Evolutionary conservation across 176 grass and related monocot species (phyloP), one percentile per base, ranked within the genome.

Genomic region (Lolium multiflorum): DNA sequence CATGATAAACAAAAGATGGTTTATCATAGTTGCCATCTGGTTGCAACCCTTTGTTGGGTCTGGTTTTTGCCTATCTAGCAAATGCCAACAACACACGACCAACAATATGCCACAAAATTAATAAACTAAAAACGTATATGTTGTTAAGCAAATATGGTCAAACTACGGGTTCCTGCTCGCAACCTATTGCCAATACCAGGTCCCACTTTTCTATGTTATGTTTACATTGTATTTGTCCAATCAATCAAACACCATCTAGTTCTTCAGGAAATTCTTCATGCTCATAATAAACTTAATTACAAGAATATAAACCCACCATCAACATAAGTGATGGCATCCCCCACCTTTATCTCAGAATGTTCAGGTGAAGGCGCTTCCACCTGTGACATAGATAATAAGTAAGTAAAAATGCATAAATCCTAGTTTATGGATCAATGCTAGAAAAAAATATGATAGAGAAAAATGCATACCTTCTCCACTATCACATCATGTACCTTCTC

Each of bases 401-500:
- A 24, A 64, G 4, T 24, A 28, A 66, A 63, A 50, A 72, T 46
- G 22, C 13, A 2, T 43, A 72, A 48, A 20, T 47, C 11, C 69
- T 39, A 72, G 3, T 65, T 65, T 5, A 14, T 2, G 25, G 25
- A 65, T 65, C 62, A 65, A 65, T 65, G 62, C 11, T 31, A 65
- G 62, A 28, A 12, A 6, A 5, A 65, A 65, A 9, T 4, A 9
- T 10, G 2, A 22, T 3, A 65, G 62, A 65, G 24, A 31, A 16
- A 16, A 74, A 41, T 3, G 21, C 18, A 46, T 72, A 72, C 56
- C 35, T 21, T 79, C 37, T 79, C 77, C 57, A 83, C 66, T 0
- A 83, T 72, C 54, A 83, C 81, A 18, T 66, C 81, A 82, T 58
- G 52, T 72, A 43, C 58, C 9, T 72, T 83, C 51, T 83, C 67